phyloP scores from a whole-genome alignment of 345 rosid species.

The Eucalyptus victrix region DNA sequence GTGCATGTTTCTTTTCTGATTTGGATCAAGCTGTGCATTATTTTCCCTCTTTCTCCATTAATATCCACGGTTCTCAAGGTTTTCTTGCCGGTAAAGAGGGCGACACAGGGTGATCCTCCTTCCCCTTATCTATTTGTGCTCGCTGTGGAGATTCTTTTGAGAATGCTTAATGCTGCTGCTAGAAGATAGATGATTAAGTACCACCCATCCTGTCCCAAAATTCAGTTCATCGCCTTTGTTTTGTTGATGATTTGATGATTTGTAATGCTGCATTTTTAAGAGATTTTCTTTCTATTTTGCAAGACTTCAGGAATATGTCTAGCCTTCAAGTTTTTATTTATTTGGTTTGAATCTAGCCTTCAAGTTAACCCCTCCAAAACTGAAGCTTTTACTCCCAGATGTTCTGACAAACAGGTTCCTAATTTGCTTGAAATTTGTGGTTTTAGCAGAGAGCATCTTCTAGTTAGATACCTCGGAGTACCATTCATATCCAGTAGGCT shows the following conservation, averaged over 20 bases:
- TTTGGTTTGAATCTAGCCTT: background rate
- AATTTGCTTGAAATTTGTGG: background rate
- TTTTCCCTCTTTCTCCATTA: background rate
- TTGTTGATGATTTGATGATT: background rate
- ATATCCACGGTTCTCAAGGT: background rate
- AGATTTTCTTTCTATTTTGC: background rate
- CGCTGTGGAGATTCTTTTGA: background rate
- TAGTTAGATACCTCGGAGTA: background rate
- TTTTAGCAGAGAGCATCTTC: background rate
- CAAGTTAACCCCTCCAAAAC: background rate
- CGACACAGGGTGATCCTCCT: background rate
- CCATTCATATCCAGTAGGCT: background rate
- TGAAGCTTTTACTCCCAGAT: background rate
- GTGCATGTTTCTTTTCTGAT: background rate
- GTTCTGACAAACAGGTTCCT: background rate
- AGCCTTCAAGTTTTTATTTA: background rate
- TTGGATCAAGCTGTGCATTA: background rate
- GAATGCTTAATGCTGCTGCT: background rate
- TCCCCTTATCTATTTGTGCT: background rate
- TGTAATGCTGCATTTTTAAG: background rate
- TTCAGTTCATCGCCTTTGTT: background rate
- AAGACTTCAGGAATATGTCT: background rate
- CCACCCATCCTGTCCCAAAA: background rate
- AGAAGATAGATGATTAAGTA: background rate
- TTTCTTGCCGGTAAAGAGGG: background rate